These are phyloP conservation scores for Lactarius quietus DNA, from an alignment of 768 basidiomycete species.

Conservation along the genomic window DNA sequence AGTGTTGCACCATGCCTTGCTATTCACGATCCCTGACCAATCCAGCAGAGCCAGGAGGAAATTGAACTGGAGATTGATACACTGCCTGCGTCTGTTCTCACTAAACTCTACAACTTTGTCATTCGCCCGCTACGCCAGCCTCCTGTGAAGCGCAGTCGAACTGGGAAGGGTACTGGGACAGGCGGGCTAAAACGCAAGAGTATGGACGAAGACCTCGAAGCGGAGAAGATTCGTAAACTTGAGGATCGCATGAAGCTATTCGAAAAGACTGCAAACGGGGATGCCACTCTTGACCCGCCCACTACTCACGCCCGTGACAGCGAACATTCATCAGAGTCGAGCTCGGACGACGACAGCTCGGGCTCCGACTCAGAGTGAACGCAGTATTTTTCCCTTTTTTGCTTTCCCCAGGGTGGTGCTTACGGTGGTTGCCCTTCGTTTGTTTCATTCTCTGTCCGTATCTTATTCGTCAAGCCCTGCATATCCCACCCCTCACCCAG, in stretches of 20 bases:
- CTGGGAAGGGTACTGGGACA: slow-evolving; percentile 78
- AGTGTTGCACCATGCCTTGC: slow-evolving; percentile 36
- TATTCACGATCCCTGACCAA: slow-evolving; percentile 22
- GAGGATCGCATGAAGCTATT: slow-evolving; percentile 88
- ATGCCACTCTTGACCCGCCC: slow-evolving; percentile 35
- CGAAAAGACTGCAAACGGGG: slow-evolving; percentile 46
- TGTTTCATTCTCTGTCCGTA: slow-evolving; percentile 20
- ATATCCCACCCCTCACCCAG: slow-evolving; percentile 24
- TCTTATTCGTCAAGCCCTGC: slow-evolving; percentile 28
- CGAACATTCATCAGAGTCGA: slow-evolving; percentile 77
- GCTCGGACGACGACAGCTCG: slow-evolving; percentile 75
- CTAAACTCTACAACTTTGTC: slow-evolving; percentile 94
- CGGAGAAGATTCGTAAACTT: slow-evolving; percentile 88
- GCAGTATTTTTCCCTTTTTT: not conserved
- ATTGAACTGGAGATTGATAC: slow-evolving; percentile 98
- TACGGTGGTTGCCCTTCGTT: slow-evolving; percentile 16
- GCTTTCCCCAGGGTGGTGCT: slow-evolving; percentile 5
- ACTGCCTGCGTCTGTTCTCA: slow-evolving; percentile 80
- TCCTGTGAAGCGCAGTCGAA: slow-evolving; percentile 55
- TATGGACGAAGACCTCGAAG: slow-evolving; percentile 96
- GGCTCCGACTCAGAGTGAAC: slow-evolving; percentile 81
- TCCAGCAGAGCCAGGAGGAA: slow-evolving; percentile 83
- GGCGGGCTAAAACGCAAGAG: slow-evolving; percentile 91
- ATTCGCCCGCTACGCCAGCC: slow-evolving; percentile 67
- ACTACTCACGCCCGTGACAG: slow-evolving; percentile 49